These are phyloP conservation scores for Candida easanensis DNA, from an alignment of 805 yeast species.

Conservation along the genomic window DNA sequence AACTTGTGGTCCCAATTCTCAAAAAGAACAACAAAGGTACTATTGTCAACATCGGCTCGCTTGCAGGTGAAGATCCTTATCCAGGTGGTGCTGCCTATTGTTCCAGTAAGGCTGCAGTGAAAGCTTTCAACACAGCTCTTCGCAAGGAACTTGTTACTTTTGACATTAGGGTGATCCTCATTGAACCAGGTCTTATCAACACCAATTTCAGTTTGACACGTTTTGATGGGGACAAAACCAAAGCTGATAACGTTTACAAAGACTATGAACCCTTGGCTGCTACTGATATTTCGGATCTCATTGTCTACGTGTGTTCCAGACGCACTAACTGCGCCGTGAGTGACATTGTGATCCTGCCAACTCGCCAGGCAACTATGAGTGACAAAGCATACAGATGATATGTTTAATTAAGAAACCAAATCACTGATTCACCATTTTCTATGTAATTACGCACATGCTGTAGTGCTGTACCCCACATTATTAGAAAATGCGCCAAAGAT, in stretches of 20 bases:
- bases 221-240: slow-evolving; percentile 50
- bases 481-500: background rate
- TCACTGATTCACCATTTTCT: no score
- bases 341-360: slow-evolving; percentile 81
- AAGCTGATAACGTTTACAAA: slow-evolving; percentile 53
- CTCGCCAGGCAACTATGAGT: slow-evolving; percentile 69
- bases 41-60: slow-evolving; percentile 67
- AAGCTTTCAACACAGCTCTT: slow-evolving; percentile 63
- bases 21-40: slow-evolving; percentile 67
- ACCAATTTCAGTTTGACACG: slow-evolving; percentile 60
- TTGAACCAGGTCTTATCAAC: slow-evolving; percentile 66
- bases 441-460: no score
- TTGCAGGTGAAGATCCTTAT: slow-evolving; percentile 75
- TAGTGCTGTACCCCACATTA: no score
- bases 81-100: slow-evolving; percentile 64
- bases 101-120: slow-evolving; percentile 71
- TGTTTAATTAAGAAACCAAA: no score
- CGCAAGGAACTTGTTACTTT: slow-evolving; percentile 73
- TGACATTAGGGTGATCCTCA: slow-evolving; percentile 56
- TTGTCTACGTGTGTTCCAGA: slow-evolving; percentile 55
- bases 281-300: slow-evolving; percentile 57
- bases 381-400: slow-evolving; percentile 22
- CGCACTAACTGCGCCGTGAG: slow-evolving; percentile 58
- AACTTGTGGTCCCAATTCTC: slow-evolving; percentile 64
- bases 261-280: slow-evolving; percentile 56